Conservation (phyloP, 1,284 basidiomycete genomes). For the Leccinum glutinopallens region DNA sequence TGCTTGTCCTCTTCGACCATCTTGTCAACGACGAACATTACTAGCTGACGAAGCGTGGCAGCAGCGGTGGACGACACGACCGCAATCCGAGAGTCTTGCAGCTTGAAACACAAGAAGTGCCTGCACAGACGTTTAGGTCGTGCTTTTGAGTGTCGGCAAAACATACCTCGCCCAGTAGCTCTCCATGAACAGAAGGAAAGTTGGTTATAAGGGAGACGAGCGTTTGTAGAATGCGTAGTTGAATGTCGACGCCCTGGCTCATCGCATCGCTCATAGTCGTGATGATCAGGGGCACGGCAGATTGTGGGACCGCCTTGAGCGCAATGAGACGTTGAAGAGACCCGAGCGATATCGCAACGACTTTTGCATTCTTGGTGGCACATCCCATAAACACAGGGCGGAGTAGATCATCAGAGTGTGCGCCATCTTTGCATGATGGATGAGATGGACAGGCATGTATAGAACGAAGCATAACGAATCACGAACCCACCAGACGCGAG, state of each 20-base stretch:
- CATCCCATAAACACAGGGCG: constrained; percentile 29
- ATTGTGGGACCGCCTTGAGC: constrained; percentile 82
- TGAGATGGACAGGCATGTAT: too few species aligned
- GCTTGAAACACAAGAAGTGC: constrained; percentile 89
- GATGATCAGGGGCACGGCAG: constrained; percentile 77
- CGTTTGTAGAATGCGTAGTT: constrained; percentile 89
- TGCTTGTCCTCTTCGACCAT: constrained; percentile 80
- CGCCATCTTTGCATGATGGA: too few species aligned
- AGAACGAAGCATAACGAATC: too few species aligned
- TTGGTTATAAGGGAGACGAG: constrained; percentile 88
- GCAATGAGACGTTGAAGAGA: constrained; percentile 91
- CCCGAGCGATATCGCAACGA: constrained; percentile 89
- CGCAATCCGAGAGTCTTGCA: constrained; percentile 93
- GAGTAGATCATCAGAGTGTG: too few species aligned
- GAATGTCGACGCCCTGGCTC: constrained; percentile 92
- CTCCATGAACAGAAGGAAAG: constrained; percentile 79
- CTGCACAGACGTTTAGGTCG: constrained; percentile 40
- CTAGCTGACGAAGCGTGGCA: constrained; percentile 92
- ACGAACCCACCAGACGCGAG: too few species aligned
- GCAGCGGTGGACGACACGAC: constrained; percentile 98
- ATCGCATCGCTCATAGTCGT: constrained; percentile 84
- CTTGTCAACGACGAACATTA: constrained; percentile 98
- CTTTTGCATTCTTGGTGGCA: constrained; percentile 78
- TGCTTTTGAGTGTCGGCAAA: background rate
- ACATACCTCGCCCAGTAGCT: constrained; percentile 77